Evolutionary conservation across 305 asterid genomes (phyloP).

Genomic region (Lippia alba): DNA sequence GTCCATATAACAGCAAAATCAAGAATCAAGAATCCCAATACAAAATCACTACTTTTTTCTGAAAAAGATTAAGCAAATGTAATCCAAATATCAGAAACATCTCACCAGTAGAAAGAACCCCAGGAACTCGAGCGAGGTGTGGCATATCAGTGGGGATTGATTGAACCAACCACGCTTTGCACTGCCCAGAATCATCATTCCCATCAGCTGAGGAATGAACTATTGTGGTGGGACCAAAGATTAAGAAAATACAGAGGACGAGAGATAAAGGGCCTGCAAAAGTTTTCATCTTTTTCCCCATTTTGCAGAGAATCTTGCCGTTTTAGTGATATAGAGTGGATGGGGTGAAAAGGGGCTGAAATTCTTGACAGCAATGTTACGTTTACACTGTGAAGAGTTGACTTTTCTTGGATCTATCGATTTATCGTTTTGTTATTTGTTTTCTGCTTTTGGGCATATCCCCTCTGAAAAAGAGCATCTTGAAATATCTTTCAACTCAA

Average conservation of each 20-base stretch:
- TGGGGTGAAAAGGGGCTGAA: not conserved
- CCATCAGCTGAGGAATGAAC: slow-evolving; percentile 35
- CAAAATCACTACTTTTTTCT: no score
- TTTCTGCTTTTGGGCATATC: not conserved
- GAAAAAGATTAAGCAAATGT: not conserved
- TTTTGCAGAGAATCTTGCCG: slow-evolving; percentile 12
- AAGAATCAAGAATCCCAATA: not conserved
- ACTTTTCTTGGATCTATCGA: slow-evolving; percentile 7
- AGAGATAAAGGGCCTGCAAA: slow-evolving; percentile 32
- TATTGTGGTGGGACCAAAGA: slow-evolving; percentile 17
- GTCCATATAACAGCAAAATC: not conserved
- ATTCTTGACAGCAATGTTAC: not conserved
- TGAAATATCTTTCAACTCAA: slow-evolving; percentile 1
- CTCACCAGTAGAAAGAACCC: slow-evolving; percentile 81
- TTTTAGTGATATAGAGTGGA: not conserved
- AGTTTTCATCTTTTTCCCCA: slow-evolving; percentile 35
- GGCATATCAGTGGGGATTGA: slow-evolving; percentile 91
- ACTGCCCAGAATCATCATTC: slow-evolving; percentile 32
- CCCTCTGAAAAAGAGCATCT: not conserved
- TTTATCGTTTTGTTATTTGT: not conserved
- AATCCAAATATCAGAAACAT: not conserved
- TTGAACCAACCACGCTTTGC: slow-evolving; percentile 92
- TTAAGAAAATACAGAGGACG: slow-evolving; percentile 25
- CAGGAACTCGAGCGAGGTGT: slow-evolving; percentile 63
- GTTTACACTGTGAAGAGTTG: slow-evolving; percentile 19